A percentile compares a stretch with the other conserved stretches of the same genome.
These are phyloP conservation scores for Claviceps maximensis DNA, from an alignment of 2,329 filamentous ascomycete genomes.

Conservation along the genomic window DNA sequence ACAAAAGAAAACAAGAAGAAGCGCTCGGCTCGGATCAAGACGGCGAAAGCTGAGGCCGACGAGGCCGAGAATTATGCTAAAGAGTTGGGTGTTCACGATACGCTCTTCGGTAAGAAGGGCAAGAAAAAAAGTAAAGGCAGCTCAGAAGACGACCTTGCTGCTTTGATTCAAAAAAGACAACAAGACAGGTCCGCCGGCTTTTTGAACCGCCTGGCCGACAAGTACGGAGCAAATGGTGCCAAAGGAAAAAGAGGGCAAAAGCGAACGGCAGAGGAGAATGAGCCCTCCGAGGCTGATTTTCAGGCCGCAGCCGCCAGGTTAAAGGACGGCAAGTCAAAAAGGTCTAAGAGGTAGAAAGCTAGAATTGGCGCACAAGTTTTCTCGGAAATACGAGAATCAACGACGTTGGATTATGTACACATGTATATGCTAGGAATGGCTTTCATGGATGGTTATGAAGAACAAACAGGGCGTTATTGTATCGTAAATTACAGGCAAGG, in stretches of 20 bases:
- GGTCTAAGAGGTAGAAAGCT: not conserved
- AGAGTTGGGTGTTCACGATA: conserved; percentile 60
- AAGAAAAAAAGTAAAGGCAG: conserved; percentile 26
- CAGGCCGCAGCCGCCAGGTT: conserved; percentile 41
- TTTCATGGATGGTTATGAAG: not conserved
- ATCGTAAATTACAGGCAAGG: not conserved
- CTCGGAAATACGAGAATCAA: not conserved
- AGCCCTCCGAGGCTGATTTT: conserved; percentile 46
- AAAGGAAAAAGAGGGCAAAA: conserved; percentile 40
- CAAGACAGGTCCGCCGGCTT: conserved; percentile 48
- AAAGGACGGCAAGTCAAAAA: conserved; percentile 13
- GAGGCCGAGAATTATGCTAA: conserved; percentile 66
- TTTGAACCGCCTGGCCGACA: conserved; percentile 61
- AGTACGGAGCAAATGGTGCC: conserved; percentile 43
- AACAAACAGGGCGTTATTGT: not conserved
- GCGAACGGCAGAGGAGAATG: conserved; percentile 44
- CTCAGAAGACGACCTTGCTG: conserved; percentile 48
- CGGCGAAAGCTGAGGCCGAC: conserved; percentile 51
- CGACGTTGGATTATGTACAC: not conserved
- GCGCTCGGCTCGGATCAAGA: conserved; percentile 43
- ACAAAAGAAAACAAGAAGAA: conserved; percentile 58
- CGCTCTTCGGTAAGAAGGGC: conserved; percentile 46
- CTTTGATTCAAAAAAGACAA: conserved; percentile 61
- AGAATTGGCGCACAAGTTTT: not conserved
- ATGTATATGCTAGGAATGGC: not conserved